phyloP scores from a whole-genome alignment of 352 stramenopile species.

The Pythium folliculosum region DNA sequence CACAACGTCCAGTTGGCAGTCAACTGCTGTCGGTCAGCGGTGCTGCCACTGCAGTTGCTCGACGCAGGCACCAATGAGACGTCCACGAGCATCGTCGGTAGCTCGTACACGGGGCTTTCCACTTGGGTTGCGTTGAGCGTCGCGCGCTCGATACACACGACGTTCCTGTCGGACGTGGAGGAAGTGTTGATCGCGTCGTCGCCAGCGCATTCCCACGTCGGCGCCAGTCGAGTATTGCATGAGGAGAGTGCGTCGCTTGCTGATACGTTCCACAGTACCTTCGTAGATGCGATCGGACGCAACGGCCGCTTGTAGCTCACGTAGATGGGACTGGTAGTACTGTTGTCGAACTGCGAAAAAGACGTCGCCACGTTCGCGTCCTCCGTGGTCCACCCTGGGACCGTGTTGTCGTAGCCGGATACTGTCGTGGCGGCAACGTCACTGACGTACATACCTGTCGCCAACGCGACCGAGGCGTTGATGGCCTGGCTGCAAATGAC shows the following conservation, averaged over 20 bases:
- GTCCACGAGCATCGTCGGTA: conserved; percentile 1
- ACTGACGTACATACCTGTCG: conserved; percentile 19
- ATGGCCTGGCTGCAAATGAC: conserved; percentile 11
- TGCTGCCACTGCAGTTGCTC: not conserved
- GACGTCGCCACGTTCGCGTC: not conserved
- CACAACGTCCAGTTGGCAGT: conserved; percentile 1
- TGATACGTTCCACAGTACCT: not conserved
- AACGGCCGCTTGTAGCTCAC: conserved; percentile 19
- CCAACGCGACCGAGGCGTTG: not conserved
- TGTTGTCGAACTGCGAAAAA: not conserved
- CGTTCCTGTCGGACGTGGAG: not conserved
- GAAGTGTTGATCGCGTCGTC: not conserved
- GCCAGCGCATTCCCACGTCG: not conserved
- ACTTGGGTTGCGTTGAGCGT: not conserved
- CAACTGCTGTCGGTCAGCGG: not conserved
- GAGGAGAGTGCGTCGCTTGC: not conserved
- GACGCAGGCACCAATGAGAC: not conserved
- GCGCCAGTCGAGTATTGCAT: not conserved
- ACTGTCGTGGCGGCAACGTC: conserved; percentile 4
- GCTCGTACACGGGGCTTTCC: not conserved
- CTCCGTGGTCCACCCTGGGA: conserved; percentile 14
- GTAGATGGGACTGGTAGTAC: not conserved
- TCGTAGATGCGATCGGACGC: conserved; percentile 10
- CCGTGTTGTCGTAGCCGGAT: not conserved
- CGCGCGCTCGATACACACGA: conserved; percentile 16